Conservation (phyloP, 495 filamentous ascomycete species). For the Xylaria palmicola region DNA sequence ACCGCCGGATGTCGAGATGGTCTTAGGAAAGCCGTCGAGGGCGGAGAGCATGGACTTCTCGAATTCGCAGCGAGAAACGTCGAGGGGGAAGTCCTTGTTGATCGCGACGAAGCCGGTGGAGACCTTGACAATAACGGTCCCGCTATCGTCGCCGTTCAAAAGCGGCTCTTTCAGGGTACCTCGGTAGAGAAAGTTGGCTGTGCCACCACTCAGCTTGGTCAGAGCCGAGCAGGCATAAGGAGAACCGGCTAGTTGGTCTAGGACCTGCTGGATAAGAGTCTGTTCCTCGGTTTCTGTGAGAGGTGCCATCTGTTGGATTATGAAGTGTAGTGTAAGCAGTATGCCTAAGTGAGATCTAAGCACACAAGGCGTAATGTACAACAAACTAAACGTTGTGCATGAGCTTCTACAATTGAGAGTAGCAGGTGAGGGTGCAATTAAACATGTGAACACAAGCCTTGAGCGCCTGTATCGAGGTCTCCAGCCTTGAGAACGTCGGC, state of each 20-base stretch:
- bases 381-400: too few species aligned
- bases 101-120: constrained; percentile 42
- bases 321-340: too few species aligned
- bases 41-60: constrained; percentile 21
- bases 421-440: too few species aligned
- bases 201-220: constrained; percentile 45
- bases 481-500: too few species aligned
- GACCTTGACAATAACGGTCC: constrained; percentile 51
- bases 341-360: too few species aligned
- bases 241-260: constrained; percentile 10
- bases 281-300: neutral
- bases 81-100: constrained; percentile 43
- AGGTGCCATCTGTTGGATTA: neutral
- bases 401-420: too few species aligned
- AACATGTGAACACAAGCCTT: too few species aligned
- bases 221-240: constrained; percentile 47
- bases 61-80: constrained; percentile 44
- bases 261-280: neutral
- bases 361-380: too few species aligned
- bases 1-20: constrained; percentile 15
- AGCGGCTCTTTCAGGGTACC: constrained; percentile 35
- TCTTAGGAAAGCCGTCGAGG: constrained; percentile 10
- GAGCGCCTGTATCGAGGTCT: too few species aligned
- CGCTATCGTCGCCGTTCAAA: neutral
- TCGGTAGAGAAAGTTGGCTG: constrained; percentile 56